These are phyloP conservation scores for Trametes cinnabarina DNA, from an alignment of 768 basidiomycete species.

Conservation along the genomic window DNA sequence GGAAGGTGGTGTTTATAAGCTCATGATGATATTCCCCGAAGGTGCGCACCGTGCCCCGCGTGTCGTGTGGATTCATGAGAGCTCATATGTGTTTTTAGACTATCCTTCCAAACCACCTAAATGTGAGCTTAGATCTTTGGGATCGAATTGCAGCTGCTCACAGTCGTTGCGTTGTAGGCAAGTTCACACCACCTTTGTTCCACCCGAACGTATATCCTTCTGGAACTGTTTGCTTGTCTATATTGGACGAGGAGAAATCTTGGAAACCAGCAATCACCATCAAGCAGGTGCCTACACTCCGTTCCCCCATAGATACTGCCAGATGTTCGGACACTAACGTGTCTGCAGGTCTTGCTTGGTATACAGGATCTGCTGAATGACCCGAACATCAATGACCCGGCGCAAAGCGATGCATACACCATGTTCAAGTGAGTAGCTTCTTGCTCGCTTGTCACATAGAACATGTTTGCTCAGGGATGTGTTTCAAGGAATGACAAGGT, in stretches of 20 bases:
- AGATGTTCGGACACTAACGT: too few species aligned
- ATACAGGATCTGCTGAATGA: conserved; percentile 95
- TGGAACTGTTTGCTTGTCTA: conserved; percentile 96
- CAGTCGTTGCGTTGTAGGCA: conserved; percentile 54
- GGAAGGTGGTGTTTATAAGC: conserved; percentile 95
- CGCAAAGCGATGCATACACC: conserved; percentile 97
- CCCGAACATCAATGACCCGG: conserved; percentile 96
- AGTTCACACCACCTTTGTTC: conserved; percentile 94
- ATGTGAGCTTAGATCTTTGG: conserved; percentile 49
- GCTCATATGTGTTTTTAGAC: conserved; percentile 45
- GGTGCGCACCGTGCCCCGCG: conserved; percentile 46
- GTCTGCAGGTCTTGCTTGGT: conserved; percentile 80
- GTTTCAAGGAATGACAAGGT: conserved; percentile 79
- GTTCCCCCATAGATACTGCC: too few species aligned
- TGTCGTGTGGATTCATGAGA: conserved; percentile 20
- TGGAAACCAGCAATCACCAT: conserved; percentile 99
- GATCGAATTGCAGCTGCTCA: not conserved
- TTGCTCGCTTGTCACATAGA: not conserved
- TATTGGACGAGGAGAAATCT: conserved; percentile 96
- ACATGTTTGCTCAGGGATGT: not conserved
- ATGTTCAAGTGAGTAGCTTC: conserved; percentile 87
- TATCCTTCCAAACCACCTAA: conserved; percentile 96
- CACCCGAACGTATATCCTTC: conserved; percentile 99
- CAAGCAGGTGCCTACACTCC: conserved; percentile 69
- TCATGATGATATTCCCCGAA: conserved; percentile 95